A percentile compares a stretch with the other conserved stretches of the same genome.
phyloP scores from a whole-genome alignment of 805 yeast genomes.

The Saturnispora mendoncae region DNA sequence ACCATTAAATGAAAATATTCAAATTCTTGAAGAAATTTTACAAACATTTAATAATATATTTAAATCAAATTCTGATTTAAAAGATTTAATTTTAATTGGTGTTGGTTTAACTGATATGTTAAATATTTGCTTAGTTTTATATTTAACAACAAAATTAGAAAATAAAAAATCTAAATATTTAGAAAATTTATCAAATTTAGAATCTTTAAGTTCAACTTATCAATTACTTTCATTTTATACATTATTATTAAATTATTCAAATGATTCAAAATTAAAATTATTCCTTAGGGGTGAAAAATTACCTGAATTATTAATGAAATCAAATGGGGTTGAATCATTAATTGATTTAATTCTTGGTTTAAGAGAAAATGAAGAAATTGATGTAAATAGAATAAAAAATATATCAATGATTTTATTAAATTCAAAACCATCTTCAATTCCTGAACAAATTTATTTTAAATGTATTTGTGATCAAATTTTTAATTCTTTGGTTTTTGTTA shows the following conservation, averaged over 20 bases:
- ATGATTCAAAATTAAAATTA: not conserved
- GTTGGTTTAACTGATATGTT: conserved; percentile 58
- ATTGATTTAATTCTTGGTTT: conserved; percentile 72
- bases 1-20: conserved; percentile 13
- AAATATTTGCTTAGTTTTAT: conserved; percentile 38
- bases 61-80: conserved; percentile 38
- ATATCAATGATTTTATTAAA: conserved; percentile 53
- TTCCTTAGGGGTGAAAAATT: conserved; percentile 41
- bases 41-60: conserved; percentile 30
- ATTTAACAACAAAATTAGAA: conserved; percentile 18
- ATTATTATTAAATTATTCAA: conserved; percentile 29
- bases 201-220: conserved; percentile 51
- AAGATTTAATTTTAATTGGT: conserved; percentile 49
- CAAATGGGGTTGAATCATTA: conserved; percentile 58
- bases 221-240: conserved; percentile 56
- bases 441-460: conserved; percentile 43
- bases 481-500: conserved; percentile 46
- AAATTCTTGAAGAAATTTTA: conserved; percentile 22
- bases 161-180: too few relatives aligned
- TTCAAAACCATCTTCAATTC: conserved; percentile 49
- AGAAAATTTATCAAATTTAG: conserved; percentile 22
- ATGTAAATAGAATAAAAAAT: conserved; percentile 54
- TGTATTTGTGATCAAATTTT: conserved; percentile 58
- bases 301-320: conserved; percentile 40
- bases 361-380: conserved; percentile 62